Evolutionary conservation across 2,329 filamentous ascomycete genomes (phyloP).

Genomic region (Aspergillus amoenus): DNA sequence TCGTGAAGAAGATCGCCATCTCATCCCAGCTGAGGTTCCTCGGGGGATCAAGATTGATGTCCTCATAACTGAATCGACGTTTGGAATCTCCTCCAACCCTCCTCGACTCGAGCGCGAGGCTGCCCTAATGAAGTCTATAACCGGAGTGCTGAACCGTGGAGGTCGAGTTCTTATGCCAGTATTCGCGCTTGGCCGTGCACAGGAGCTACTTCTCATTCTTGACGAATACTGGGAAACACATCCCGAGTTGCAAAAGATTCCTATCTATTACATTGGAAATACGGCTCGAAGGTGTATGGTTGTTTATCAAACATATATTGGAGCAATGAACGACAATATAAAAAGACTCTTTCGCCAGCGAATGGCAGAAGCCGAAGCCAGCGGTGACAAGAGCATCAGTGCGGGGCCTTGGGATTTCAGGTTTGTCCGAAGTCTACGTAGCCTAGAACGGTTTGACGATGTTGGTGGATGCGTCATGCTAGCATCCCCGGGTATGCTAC

Average conservation of each 20-base stretch:
- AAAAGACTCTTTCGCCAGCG: conserved; percentile 90
- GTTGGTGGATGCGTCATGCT: conserved; percentile 96
- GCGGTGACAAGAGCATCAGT: conserved; percentile 69
- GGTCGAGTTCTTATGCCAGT: conserved; percentile 93
- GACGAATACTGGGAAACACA: conserved; percentile 97
- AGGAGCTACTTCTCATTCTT: conserved; percentile 89
- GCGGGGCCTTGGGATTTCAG: conserved; percentile 92
- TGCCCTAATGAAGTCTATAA: conserved; percentile 93
- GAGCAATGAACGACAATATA: conserved; percentile 99
- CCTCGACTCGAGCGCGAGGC: conserved; percentile 88
- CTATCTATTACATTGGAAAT: conserved; percentile 97
- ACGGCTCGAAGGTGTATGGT: conserved; percentile 96
- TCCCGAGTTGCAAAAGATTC: conserved; percentile 80
- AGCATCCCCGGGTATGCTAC: conserved; percentile 95
- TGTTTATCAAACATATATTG: conserved; percentile 96
- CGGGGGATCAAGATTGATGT: conserved; percentile 89
- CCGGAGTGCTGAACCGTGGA: conserved; percentile 83
- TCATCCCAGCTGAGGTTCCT: conserved; percentile 90
- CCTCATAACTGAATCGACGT: conserved; percentile 95
- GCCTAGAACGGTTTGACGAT: conserved; percentile 92
- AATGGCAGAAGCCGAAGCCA: conserved; percentile 85
- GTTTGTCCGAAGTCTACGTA: conserved; percentile 88
- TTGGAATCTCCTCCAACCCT: conserved; percentile 90
- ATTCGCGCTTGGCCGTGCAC: conserved; percentile 88
- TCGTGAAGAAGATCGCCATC: conserved; percentile 88